phyloP scores from a whole-genome alignment of 2,329 filamentous ascomycete genomes.

The Monosporascus sp. region DNA sequence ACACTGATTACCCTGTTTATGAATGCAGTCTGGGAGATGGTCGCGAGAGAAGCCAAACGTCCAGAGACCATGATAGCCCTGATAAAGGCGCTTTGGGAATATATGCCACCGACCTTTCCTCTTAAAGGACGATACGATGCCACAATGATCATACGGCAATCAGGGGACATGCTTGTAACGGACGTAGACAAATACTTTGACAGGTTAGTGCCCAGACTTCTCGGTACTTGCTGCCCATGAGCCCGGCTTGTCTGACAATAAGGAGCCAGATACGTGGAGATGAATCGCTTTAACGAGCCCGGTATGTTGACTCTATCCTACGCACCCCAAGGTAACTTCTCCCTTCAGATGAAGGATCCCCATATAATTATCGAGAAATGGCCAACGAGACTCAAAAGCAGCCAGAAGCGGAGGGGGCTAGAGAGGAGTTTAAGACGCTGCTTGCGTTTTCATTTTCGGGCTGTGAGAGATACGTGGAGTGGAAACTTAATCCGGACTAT shows the following conservation, averaged over 20 bases:
- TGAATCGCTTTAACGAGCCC: background rate
- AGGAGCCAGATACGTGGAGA: conserved; percentile 3
- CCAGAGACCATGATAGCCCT: background rate
- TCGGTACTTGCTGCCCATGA: background rate
- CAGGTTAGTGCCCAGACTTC: background rate
- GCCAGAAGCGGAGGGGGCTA: conserved; percentile 10
- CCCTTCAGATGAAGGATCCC: conserved; percentile 18
- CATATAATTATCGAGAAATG: conserved; percentile 29
- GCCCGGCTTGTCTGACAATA: background rate
- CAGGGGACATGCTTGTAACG: conserved; percentile 1
- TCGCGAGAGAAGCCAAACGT: background rate
- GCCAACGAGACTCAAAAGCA: conserved; percentile 22
- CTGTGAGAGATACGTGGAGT: conserved; percentile 5
- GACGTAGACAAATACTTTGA: conserved; percentile 8
- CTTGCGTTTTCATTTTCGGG: conserved; percentile 1
- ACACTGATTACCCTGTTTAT: conserved; percentile 34
- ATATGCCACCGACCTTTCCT: conserved; percentile 1
- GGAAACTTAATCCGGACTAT: background rate
- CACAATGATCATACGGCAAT: background rate
- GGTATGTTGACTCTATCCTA: too few species aligned
- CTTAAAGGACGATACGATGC: conserved; percentile 2
- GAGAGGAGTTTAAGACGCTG: conserved; percentile 22
- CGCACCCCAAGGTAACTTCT: background rate
- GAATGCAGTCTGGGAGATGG: conserved; percentile 24
- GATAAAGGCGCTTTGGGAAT: conserved; percentile 6